Evolutionary conservation across 1,284 basidiomycete species (phyloP).

Genomic region (Ustanciosporium gigantosporum): DNA sequence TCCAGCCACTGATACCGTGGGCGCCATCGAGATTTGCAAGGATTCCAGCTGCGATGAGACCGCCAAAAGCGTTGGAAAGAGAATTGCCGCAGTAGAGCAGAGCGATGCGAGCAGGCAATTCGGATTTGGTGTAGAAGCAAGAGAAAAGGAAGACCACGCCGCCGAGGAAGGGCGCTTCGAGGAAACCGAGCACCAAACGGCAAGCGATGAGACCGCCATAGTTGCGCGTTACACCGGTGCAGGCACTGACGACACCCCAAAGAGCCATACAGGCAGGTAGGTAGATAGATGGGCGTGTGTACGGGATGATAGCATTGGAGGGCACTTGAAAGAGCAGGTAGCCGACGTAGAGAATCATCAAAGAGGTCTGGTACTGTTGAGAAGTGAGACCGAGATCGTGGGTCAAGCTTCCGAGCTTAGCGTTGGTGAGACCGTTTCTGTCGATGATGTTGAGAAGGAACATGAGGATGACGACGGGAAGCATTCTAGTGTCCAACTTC

Average conservation of each 20-base stretch:
- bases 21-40: conserved; percentile 5
- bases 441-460: conserved; percentile 41
- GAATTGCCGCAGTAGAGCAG: conserved; percentile 63
- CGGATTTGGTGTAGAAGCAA: conserved; percentile 62
- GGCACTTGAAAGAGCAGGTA: conserved; percentile 32
- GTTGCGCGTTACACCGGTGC: conserved; percentile 8
- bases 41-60: conserved; percentile 7
- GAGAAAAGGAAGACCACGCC: conserved; percentile 55
- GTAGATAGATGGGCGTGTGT: conserved; percentile 32
- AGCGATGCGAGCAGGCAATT: conserved; percentile 63
- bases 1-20: conserved; percentile 16
- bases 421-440: conserved; percentile 26
- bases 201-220: conserved; percentile 10
- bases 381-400: conserved; percentile 16
- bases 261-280: conserved; percentile 37
- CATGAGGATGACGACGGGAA: conserved; percentile 62
- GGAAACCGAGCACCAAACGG: conserved; percentile 20
- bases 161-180: conserved; percentile 40
- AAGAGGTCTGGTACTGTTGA: conserved; percentile 13
- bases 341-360: conserved; percentile 28
- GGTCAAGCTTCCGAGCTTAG: conserved; percentile 12
- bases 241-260: conserved; percentile 40
- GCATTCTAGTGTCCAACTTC: conserved; percentile 61
- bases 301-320: conserved; percentile 33
- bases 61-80: conserved; percentile 26